Evolutionary conservation across 2,329 filamentous ascomycete species (phyloP), one percentile per base, ranked within the genome.

Genomic region (Pyrenophora graminea): DNA sequence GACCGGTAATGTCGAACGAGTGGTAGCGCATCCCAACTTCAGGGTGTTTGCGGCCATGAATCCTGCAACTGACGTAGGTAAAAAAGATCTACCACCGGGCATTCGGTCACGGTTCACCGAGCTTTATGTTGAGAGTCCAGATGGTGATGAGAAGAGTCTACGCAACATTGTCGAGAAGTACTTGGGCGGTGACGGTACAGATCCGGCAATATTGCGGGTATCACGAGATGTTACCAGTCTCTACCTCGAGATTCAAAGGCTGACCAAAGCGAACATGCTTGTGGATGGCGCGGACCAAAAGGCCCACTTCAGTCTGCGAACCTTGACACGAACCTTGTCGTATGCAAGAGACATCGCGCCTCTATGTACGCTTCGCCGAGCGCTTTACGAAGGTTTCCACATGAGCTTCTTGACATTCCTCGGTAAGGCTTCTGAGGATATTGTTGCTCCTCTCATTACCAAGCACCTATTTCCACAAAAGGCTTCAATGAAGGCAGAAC

Each of bases 31-130:
- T 72, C 87, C 91, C 0, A 86, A 96, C 58, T 99, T 99, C 72
- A 86, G 94, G 33, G 89, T 99, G 12, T 99, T 99, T 68, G 95
- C 90, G 44, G 94, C 95, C 23, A 99, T 99, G 94, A 99, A 99
- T 67, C 94, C 94, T 25, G 94, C 94, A 4, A 99, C 94, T 3
- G 94, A 99, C 76, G 86, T 97, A 48, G 94, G 95, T 54, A 99
- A 99, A 76, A 87, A 93, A 48, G 94, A 99, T 72, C 78, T 99
- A 13, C 91, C 93, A 0, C 85, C 90, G 47, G 92, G 93, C 1
- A 85, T 97, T 37, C 83, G 93, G 48, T 96, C 92, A 7, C 85
- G 92, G 41, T 99, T 99, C 68, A 97, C 94, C 0, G 94, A 99
- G 72, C 80, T 99, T 18, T 99, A 96, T 69, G 91, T 99, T 19